Base-by-base conservation (phyloP, 2,329 filamentous ascomycete species). In the Leptographium radiaticola region DNA sequence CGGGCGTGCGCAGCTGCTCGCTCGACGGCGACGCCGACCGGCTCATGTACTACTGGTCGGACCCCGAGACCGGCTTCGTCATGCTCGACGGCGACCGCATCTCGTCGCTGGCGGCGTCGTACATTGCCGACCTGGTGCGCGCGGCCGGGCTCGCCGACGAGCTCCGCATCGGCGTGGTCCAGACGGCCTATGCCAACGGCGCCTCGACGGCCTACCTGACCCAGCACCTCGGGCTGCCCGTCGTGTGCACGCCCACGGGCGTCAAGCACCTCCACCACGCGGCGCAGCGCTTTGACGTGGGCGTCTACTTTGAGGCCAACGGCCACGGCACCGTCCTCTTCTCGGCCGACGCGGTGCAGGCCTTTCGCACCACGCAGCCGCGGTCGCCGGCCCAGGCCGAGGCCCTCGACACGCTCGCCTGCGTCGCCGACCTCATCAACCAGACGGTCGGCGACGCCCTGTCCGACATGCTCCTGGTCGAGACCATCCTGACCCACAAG, bases 281-380 rank as follows among this genome's bases (percentile, higher is more conserved):
- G n/a, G 93, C 93, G 42, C 83, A 87, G 63, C 87, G 90, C 60
- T 95, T 94, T 62, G 93, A 98, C 63, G 84, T 97, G 53, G 93
- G 93, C 55, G 89, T 97, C 52, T 98, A 98, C 74, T 98, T 98
- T 64, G 93, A 98, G 73, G 93, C 93, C 59, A 98, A 98, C 66
- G 93, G 93, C 34, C 93, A 98, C 69, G 93, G 93, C 60, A 98
- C 93, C 11, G 86, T 97, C 39, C 84, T 97, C 53, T 98, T 98
- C 76, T 95, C 88, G 1, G 80, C 86, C 55, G 83, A 87, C 56
- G 91, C 91, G 5, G 74, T 91, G 48, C 84, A 85, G 61, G 77
- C 80, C 49, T 94, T 98, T 71, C 78, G 77, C 60, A 85, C 81
- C 62, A 85, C 86, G 57, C 79, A 89, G 65, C 90, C 93, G 7